Evolutionary conservation across 352 stramenopile genomes (phyloP).

Genomic region (Globisporangium abappressorium): DNA sequence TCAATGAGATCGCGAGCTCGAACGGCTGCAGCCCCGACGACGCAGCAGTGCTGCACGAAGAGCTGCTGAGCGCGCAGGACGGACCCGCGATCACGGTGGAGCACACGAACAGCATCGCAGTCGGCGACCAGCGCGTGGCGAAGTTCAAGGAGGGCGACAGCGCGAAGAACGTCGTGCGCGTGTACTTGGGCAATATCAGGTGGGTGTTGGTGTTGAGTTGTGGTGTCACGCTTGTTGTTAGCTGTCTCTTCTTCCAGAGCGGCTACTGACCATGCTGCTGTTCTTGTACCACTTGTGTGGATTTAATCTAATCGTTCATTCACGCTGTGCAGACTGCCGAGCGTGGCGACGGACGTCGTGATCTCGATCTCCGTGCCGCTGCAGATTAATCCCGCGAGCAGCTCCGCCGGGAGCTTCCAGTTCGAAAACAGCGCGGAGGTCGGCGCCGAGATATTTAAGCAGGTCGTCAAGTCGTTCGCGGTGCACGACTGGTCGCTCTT

Average conservation of each 20-base stretch:
- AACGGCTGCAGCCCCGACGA: conserved; percentile 71
- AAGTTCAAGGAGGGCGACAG: conserved; percentile 83
- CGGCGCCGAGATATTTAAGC: conserved; percentile 70
- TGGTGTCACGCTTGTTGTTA: neutral
- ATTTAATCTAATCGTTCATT: neutral
- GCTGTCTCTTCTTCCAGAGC: conserved; percentile 1
- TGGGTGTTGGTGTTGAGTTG: conserved; percentile 11
- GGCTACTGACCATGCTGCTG: neutral
- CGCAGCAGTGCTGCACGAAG: conserved; percentile 44
- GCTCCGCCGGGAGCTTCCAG: conserved; percentile 56
- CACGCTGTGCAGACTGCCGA: conserved; percentile 35
- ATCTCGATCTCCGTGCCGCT: conserved; percentile 79
- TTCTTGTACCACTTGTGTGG: neutral
- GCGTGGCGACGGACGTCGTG: conserved; percentile 78
- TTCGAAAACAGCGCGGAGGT: conserved; percentile 67
- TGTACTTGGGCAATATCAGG: conserved; percentile 75
- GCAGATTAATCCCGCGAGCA: conserved; percentile 69
- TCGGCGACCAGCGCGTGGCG: conserved; percentile 77
- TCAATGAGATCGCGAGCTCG: conserved; percentile 79
- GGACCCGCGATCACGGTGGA: conserved; percentile 33
- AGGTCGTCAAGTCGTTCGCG: conserved; percentile 58
- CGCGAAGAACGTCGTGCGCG: conserved; percentile 83
- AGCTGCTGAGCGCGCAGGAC: conserved; percentile 26
- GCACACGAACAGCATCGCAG: conserved; percentile 44
- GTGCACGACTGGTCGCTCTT: conserved; percentile 77